Base-by-base conservation (phyloP, 257 asterid species). In the Penstemon davidsonii region DNA sequence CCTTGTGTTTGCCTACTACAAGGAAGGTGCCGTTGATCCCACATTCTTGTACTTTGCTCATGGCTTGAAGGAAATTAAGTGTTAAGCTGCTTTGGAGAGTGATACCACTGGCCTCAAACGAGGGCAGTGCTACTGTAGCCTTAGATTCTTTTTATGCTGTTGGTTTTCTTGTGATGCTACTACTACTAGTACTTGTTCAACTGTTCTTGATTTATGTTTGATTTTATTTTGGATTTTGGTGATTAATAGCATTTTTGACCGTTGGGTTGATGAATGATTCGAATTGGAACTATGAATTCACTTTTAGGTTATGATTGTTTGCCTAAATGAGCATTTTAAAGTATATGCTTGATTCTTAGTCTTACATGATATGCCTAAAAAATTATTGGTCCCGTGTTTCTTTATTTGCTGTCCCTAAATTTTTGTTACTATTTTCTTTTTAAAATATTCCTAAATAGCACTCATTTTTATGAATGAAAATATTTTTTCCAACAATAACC, bases 51-150 rank as follows among this genome's bases (percentile, higher is more conserved):
- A 86, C 78, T 64, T 92, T 11, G 91, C 80, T 11, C 82, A 81
- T 68, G 97, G 96, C 41, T 70, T 92, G 80, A 86, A 92, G 84
- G 98, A 92, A 75, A 60, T 92, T 75, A 89, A 89, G 82, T 92
- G 98, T 62, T 92, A 64, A 81, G 72, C 11, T 39, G 67, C 70
- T 25, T 46, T 11, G 44, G 61, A 64, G 71, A 36, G 56, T 5
- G 40, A 36, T 6, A n/a, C 11, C 11, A 49, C 53, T 3, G 25
- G 4, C 12, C n/a, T 36, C 54, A 44, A 53, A 52, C 60, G 8
- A 59, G n/a, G 25, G 59, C 5, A 51, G 49, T 36, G 54, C 45
- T 15, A 8, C 18, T 69, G 33, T 72, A 55, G 79, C 67, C 46
- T 5, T 49, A 63, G 60, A 33, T 59, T 54, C n/a, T 4, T 74